A percentile compares a stretch with the other conserved stretches of the same genome.
These are phyloP conservation scores for Galerina marginata DNA, from an alignment of 768 basidiomycete genomes.

Conservation along the genomic window DNA sequence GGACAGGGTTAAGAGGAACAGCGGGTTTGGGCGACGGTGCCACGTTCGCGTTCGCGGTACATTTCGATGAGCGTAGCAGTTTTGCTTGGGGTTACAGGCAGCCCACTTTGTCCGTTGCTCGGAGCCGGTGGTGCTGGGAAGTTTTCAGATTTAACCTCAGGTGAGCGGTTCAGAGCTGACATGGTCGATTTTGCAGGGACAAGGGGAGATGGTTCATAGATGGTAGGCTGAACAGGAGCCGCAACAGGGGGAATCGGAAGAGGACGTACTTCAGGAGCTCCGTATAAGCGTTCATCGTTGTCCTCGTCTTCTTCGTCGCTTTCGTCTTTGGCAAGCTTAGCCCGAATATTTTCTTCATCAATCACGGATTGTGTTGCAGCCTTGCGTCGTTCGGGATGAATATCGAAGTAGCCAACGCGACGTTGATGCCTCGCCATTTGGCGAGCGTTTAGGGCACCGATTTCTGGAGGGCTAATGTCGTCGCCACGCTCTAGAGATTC, in stretches of 20 bases:
- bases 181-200: slow-evolving; percentile 19
- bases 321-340: slow-evolving; percentile 42
- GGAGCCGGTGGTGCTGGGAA: slow-evolving; percentile 10
- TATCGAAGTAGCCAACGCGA: slow-evolving; percentile 75
- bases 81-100: slow-evolving; percentile 50
- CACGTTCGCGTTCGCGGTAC: slow-evolving; percentile 78
- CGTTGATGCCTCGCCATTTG: slow-evolving; percentile 41
- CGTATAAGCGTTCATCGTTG: slow-evolving; percentile 19
- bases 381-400: slow-evolving; percentile 75
- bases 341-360: slow-evolving; percentile 40
- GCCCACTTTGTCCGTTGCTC: slow-evolving; percentile 22
- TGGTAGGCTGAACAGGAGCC: slow-evolving; percentile 23
- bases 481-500: slow-evolving; percentile 31
- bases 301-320: slow-evolving; percentile 38
- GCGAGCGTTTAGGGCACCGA: slow-evolving; percentile 30
- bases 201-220: slow-evolving; percentile 21
- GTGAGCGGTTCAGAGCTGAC: slow-evolving; percentile 20
- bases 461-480: slow-evolving; percentile 24
- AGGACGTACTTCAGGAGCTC: slow-evolving; percentile 29
- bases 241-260: slow-evolving; percentile 32
- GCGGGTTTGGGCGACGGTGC: slow-evolving; percentile 34
- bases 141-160: slow-evolving; percentile 14
- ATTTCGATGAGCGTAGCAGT: slow-evolving; percentile 84
- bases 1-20: slow-evolving; percentile 23
- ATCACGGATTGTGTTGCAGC: slow-evolving; percentile 25